phyloP scores from a whole-genome alignment of 2,329 filamentous ascomycete species.

The Rutstroemia sp. region DNA sequence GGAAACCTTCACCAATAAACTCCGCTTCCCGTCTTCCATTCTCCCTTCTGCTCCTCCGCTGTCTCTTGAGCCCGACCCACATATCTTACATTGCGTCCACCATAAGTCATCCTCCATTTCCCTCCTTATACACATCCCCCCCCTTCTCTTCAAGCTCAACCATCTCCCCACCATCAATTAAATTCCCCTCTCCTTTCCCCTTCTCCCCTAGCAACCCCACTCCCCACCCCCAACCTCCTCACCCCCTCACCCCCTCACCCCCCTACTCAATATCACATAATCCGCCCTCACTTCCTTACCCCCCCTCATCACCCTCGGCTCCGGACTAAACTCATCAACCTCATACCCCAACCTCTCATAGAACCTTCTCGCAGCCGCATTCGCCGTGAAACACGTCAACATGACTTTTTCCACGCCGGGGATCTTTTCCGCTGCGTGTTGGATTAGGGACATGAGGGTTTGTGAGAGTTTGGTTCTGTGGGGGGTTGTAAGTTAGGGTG shows the following conservation, averaged over 20 bases:
- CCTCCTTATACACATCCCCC: too few species aligned
- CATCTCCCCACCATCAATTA: too few species aligned
- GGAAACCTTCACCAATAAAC: too few species aligned
- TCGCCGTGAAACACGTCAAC: slow-evolving; percentile 65
- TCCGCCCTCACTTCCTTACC: slow-evolving; percentile 47
- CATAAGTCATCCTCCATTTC: too few species aligned
- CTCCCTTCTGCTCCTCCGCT: too few species aligned
- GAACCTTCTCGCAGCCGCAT: slow-evolving; percentile 48
- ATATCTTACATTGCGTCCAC: too few species aligned
- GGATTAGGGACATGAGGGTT: slow-evolving; percentile 50
- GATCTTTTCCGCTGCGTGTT: slow-evolving; percentile 45
- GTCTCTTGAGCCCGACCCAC: too few species aligned
- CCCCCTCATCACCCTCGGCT: slow-evolving; percentile 43
- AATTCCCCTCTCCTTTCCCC: neutral
- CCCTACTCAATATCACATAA: slow-evolving; percentile 53
- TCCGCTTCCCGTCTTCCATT: too few species aligned
- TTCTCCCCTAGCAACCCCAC: neutral
- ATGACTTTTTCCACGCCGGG: slow-evolving; percentile 57
- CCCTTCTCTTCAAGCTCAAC: too few species aligned
- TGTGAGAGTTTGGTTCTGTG: slow-evolving; percentile 54
- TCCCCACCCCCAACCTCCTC: neutral
- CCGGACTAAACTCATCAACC: slow-evolving; percentile 48
- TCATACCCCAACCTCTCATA: slow-evolving; percentile 54
- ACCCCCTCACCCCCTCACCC: neutral
- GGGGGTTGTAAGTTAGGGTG: neutral